A percentile compares a stretch with the other conserved stretches of the same genome.
These are phyloP conservation scores for Claviceps sp. DNA, from an alignment of 2,329 filamentous ascomycete genomes.

Conservation along the genomic window DNA sequence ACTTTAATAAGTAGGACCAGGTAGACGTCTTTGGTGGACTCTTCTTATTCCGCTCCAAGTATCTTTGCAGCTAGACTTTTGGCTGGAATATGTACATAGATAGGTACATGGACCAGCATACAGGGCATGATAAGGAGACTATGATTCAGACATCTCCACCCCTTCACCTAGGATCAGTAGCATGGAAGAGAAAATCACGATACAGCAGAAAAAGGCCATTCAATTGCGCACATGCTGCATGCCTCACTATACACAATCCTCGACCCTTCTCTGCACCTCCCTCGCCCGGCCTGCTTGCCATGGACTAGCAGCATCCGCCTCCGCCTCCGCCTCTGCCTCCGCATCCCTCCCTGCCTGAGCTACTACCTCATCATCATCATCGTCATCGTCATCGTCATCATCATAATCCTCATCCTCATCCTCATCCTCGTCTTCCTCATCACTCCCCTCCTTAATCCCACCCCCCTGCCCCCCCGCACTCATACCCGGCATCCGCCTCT, in stretches of 20 bases:
- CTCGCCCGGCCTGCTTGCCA: constrained; percentile 5
- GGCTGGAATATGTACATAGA: too few relatives aligned
- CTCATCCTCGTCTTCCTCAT: constrained; percentile 23
- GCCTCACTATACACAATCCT: constrained; percentile 3
- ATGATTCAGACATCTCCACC: too few relatives aligned
- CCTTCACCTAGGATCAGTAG: too few relatives aligned
- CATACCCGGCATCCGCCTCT: constrained; percentile 39
- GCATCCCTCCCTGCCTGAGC: constrained; percentile 1
- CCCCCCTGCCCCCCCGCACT: constrained; percentile 11
- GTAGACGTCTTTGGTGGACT: too few relatives aligned
- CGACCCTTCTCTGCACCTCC: constrained; percentile 4
- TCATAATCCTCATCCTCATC: constrained; percentile 13
- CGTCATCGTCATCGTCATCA: neutral
- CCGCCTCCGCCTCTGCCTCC: constrained; percentile 4
- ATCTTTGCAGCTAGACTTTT: too few relatives aligned
- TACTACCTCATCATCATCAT: neutral
- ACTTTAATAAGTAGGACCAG: too few relatives aligned
- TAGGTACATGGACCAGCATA: too few relatives aligned
- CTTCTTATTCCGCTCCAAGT: too few relatives aligned
- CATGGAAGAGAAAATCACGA: too few relatives aligned
- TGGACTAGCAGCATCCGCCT: constrained; percentile 7
- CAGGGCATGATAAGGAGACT: too few relatives aligned
- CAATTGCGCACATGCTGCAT: too few relatives aligned
- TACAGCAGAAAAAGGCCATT: constrained; percentile 3
- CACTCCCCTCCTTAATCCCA: constrained; percentile 13